Evolutionary conservation across 1,139 yeast genomes (phyloP), one percentile per base, ranked within the genome.

Genomic region (Scheffersomyces cryptocercus): DNA sequence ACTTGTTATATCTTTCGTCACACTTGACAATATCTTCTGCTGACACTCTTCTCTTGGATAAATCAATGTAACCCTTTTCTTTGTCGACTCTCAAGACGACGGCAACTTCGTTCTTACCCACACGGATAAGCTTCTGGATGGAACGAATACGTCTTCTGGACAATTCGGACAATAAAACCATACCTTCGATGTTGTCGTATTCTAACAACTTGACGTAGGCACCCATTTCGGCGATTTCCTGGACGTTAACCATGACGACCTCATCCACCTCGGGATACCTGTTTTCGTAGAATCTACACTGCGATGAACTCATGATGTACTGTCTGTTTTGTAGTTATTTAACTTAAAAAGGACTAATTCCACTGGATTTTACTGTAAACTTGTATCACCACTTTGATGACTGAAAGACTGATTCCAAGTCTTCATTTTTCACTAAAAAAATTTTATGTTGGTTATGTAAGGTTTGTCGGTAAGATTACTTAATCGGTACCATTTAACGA

Each of bases 101-200:
- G 29, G 95, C 99, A 47, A 93, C 98, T 72, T 93, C 99, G 64
- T 95, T 93, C 68, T 95, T 89, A 55, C 99, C 99, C 50, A 93
- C 98, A 75, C 97, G 88, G 68, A 93, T 91, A 67, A 90, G 82
- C 67, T 93, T 95, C 71, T 93, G 99, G 63, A 93, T 93, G 45
- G 97, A 89, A 70, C 99, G 83, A 62, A 93, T 93, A 76, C 99
- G 95, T 80, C 99, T 88, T 81, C 99, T 88, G 32, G 98, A 90
- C 58, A 93, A 81, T 73, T 93, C 99, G 35, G 97, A 88, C 60
- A 93, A 81, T 56, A 93, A 78, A 49, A 93, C 96, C 99, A 93
- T 93, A 61, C 99, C 99, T 73, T 93, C 99, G 61, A 93, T 91
- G 67, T 91, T 95, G 73, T 93, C 98, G 66, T 95, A 93, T 70